These are phyloP conservation scores for Suhomyces guaymorum DNA, from an alignment of 1,139 yeast genomes.

Conservation along the genomic window DNA sequence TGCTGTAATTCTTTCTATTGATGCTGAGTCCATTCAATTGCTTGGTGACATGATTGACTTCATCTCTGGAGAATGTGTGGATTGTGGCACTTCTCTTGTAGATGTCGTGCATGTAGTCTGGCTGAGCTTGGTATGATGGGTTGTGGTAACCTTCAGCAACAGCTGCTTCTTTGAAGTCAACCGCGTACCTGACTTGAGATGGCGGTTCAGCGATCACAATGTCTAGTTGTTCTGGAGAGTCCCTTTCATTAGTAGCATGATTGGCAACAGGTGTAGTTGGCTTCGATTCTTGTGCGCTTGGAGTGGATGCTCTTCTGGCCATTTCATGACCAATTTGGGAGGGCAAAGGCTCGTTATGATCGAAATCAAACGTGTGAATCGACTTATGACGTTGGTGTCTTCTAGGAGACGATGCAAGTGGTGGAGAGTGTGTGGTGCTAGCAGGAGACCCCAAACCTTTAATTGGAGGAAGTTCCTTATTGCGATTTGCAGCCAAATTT, in stretches of 20 bases:
- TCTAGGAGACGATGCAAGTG: slow-evolving; percentile 25
- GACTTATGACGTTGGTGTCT: slow-evolving; percentile 44
- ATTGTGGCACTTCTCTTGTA: slow-evolving; percentile 10
- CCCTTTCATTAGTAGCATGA: neutral
- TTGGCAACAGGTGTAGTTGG: no score
- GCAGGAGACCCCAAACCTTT: neutral
- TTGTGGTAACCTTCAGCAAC: slow-evolving; percentile 21
- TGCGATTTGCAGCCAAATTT: slow-evolving; percentile 12
- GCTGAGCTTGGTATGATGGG: slow-evolving; percentile 6
- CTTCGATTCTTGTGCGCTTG: no score
- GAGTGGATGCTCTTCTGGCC: slow-evolving; percentile 6
- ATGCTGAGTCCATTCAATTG: slow-evolving; percentile 13
- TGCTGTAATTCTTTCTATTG: neutral
- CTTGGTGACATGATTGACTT: slow-evolving; percentile 10
- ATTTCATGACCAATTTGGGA: neutral
- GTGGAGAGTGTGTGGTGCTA: slow-evolving; percentile 1
- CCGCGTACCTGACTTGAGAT: slow-evolving; percentile 35
- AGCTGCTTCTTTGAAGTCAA: slow-evolving; percentile 43
- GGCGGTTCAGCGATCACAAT: slow-evolving; percentile 45
- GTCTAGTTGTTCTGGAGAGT: slow-evolving; percentile 11
- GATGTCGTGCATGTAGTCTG: slow-evolving; percentile 15
- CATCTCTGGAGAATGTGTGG: slow-evolving; percentile 4
- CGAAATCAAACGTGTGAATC: slow-evolving; percentile 40
- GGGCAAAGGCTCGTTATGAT: slow-evolving; percentile 9
- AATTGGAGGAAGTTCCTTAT: slow-evolving; percentile 17